Base-by-base conservation (phyloP, 139 green algal genomes). In the Diplosphaera chodatii region DNA sequence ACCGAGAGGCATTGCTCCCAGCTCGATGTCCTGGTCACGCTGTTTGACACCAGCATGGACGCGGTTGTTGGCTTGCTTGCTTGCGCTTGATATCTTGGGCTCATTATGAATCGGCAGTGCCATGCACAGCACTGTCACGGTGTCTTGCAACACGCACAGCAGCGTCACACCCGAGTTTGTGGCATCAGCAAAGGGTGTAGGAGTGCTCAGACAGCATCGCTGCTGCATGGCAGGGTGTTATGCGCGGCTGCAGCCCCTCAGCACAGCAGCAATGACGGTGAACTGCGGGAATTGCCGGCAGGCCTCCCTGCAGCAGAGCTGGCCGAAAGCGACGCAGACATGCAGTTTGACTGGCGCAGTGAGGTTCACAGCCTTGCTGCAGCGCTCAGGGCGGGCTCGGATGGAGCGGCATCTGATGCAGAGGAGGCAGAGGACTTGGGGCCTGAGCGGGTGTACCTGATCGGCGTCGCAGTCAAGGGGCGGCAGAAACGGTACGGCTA, bases 361-460 rank as follows among this genome's bases (percentile, higher is more conserved):
- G 48, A 59, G 25, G 48, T 59, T 5, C 13, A 23, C 48, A 59
- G 48, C 16, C 48, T 59, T 3, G 48, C 48, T 62, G 25, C 28
- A 64, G 2, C 25, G 55, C 1, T 70, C 13, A 41, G 48, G 48
- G 48, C 16, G 13, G 48, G 48, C 18, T 59, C 48, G 16, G 48
- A 59, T 3, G 48, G 48, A n/a, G 13, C 48, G 3, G 48, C 16
- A 5, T 59, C 48, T 5, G 72, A 70, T 10, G 72, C 21, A 8
- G 64, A 29, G 48, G 68, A 68, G 23, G 80, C 77, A 16, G 70
- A 78, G 30, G 71, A 77, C 10, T 40, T 28, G 65, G 55, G 48
- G 27, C 59, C 59, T 5, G 85, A 93, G 79, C 76, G 80, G 1
- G 87, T 87, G 32, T 91, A 83, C 67, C 55, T 93, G 27, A 86